A percentile compares a stretch with the other conserved stretches of the same genome.
These are phyloP conservation scores for Coniochaeta sp. DNA, from an alignment of 2,329 filamentous ascomycete species.

Conservation along the genomic window DNA sequence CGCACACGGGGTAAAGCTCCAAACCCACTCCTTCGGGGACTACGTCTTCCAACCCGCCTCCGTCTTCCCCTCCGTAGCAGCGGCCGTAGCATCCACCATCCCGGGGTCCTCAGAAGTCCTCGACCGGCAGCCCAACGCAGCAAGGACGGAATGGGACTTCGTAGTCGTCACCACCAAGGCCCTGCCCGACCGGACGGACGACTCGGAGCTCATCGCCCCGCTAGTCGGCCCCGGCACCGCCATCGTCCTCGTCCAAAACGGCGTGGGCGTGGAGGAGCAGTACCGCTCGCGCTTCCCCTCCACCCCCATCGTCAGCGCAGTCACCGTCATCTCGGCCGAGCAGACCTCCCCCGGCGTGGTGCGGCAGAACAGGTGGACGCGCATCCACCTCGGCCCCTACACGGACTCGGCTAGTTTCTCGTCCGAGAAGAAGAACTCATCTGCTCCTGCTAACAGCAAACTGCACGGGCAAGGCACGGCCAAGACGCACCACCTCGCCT, in stretches of 20 bases:
- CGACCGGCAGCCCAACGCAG: constrained; percentile 9
- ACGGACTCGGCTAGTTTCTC: constrained; percentile 29
- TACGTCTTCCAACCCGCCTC: constrained; percentile 56
- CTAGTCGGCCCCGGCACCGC: constrained; percentile 47
- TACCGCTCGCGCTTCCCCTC: constrained; percentile 55
- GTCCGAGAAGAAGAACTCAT: no score
- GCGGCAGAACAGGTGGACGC: constrained; percentile 66
- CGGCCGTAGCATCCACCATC: constrained; percentile 41
- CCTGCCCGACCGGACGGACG: constrained; percentile 56
- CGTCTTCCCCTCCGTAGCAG: constrained; percentile 54
- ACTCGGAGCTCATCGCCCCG: constrained; percentile 53
- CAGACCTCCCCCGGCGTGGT: constrained; percentile 57
- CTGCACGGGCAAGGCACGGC: constrained; percentile 27
- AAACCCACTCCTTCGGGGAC: constrained; percentile 60
- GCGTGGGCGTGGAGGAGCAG: constrained; percentile 62
- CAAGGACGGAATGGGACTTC: constrained; percentile 40
- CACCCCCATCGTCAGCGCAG: constrained; percentile 57
- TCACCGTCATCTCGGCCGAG: constrained; percentile 63
- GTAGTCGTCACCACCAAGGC: constrained; percentile 67
- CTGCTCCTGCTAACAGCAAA: no score
- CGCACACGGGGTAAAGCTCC: constrained; percentile 53
- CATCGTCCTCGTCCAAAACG: constrained; percentile 65
- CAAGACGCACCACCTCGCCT: constrained; percentile 41
- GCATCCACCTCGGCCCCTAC: constrained; percentile 64
- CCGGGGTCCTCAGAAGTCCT: neutral